Conservation (phyloP, 352 stramenopile species). For the Globisporangium sylvaticum region DNA sequence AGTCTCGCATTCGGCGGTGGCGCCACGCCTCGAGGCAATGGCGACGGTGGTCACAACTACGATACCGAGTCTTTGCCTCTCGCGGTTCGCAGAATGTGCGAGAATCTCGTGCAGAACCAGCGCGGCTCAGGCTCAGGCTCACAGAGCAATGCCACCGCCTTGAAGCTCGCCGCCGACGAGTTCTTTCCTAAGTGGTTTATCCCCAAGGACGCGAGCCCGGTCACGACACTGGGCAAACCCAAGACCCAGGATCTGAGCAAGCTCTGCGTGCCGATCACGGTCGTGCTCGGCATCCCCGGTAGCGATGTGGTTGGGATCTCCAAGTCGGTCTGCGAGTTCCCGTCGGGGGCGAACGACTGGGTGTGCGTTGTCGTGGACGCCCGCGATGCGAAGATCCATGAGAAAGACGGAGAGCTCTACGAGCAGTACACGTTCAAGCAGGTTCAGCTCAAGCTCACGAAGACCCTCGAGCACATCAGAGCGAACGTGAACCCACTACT, state of each 20-base stretch:
- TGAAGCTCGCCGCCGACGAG: conserved; percentile 1
- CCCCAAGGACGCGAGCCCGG: conserved; percentile 39
- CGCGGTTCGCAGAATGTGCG: conserved; percentile 8
- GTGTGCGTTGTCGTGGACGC: conserved; percentile 33
- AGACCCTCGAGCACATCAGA: conserved; percentile 20
- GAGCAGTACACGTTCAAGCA: conserved; percentile 24
- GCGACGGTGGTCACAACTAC: not conserved
- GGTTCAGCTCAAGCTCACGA: conserved; percentile 23
- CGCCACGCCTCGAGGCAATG: conserved; percentile 34
- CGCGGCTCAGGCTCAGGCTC: conserved; percentile 9
- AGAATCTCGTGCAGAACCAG: conserved; percentile 19
- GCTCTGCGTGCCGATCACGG: conserved; percentile 45
- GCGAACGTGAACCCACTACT: conserved; percentile 17
- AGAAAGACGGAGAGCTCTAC: conserved; percentile 10
- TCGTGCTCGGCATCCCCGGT: conserved; percentile 64
- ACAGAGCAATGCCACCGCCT: not conserved
- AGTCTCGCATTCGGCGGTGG: conserved; percentile 30
- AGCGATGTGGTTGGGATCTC: conserved; percentile 39
- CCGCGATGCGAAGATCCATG: conserved; percentile 14
- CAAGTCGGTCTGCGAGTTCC: conserved; percentile 42
- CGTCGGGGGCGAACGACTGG: conserved; percentile 43
- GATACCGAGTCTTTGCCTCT: conserved; percentile 16
- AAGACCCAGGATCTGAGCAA: conserved; percentile 18
- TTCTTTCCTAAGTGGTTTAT: conserved; percentile 64
- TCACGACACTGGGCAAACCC: conserved; percentile 36